phyloP scores from a whole-genome alignment of 176 grass and related monocot species.

The Poa annua region DNA sequence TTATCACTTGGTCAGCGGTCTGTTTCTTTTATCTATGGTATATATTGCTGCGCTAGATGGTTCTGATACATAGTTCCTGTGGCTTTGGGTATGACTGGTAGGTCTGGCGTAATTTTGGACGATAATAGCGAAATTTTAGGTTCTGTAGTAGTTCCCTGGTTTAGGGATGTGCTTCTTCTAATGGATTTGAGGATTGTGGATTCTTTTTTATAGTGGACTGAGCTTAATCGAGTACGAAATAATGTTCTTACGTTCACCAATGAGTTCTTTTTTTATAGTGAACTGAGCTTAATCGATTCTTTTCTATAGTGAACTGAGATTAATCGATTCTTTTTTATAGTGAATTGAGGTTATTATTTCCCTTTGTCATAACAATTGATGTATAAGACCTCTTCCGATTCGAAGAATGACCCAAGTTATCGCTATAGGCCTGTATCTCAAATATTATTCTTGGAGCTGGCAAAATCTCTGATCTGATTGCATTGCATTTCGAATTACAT shows the following conservation, averaged over 20 bases:
- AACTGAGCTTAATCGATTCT: too few species aligned
- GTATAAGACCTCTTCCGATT: background rate
- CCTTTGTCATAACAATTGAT: background rate
- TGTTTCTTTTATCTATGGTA: background rate
- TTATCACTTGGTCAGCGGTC: constrained; percentile 1
- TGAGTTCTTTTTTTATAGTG: too few species aligned
- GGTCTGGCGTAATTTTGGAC: constrained; percentile 30
- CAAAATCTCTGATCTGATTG: constrained; percentile 18
- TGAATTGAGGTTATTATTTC: background rate
- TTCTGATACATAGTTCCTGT: background rate
- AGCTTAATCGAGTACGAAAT: background rate
- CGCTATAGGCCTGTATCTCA: background rate
- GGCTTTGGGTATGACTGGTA: constrained; percentile 5
- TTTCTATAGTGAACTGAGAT: too few species aligned
- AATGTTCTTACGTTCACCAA: too few species aligned
- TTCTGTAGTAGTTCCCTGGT: too few species aligned
- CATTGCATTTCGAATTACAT: constrained; percentile 35
- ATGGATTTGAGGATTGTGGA: background rate
- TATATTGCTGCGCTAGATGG: background rate
- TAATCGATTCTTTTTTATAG: too few species aligned
- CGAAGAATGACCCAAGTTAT: constrained; percentile 16
- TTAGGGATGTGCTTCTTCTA: too few species aligned
- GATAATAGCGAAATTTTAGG: background rate
- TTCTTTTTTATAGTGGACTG: background rate
- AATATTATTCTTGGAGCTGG: constrained; percentile 18